These are phyloP conservation scores for Monosporozyma aquatica DNA, from an alignment of 805 yeast species.

Conservation along the genomic window DNA sequence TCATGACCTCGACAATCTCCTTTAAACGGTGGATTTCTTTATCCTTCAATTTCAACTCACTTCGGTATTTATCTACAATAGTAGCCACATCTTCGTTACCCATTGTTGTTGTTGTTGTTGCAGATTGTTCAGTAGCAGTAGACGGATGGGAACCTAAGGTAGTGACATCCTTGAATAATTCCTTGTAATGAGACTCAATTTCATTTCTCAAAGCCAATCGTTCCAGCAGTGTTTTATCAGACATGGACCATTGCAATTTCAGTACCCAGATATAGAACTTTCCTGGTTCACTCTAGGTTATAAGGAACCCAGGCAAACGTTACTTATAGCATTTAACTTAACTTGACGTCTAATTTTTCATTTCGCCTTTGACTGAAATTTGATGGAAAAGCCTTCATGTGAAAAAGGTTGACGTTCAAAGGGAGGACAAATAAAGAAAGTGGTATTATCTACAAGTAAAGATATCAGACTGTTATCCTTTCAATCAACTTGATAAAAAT, in stretches of 20 bases:
- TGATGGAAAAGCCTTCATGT: neutral
- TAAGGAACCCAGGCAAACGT: no score
- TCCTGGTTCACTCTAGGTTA: no score
- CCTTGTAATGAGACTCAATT: conserved; percentile 1
- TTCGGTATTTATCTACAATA: neutral
- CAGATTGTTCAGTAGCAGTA: no score
- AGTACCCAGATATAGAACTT: no score
- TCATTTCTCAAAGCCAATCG: neutral
- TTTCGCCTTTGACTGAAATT: neutral
- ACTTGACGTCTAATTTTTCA: neutral
- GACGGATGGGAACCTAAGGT: neutral
- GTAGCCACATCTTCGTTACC: neutral
- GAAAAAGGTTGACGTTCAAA: neutral
- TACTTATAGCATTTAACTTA: neutral
- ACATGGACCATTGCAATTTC: no score
- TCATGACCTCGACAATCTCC: conserved; percentile 35
- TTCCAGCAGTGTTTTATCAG: neutral
- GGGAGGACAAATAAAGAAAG: neutral
- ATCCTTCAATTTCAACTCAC: neutral
- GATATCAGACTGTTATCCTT: no score
- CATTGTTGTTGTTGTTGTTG: no score
- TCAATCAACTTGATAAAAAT: neutral
- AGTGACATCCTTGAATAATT: neutral
- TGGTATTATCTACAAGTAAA: no score
- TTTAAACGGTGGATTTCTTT: conserved; percentile 17